Evolutionary conservation across 2,329 filamentous ascomycete genomes (phyloP).

Genomic region (Verticillium klebahnii): DNA sequence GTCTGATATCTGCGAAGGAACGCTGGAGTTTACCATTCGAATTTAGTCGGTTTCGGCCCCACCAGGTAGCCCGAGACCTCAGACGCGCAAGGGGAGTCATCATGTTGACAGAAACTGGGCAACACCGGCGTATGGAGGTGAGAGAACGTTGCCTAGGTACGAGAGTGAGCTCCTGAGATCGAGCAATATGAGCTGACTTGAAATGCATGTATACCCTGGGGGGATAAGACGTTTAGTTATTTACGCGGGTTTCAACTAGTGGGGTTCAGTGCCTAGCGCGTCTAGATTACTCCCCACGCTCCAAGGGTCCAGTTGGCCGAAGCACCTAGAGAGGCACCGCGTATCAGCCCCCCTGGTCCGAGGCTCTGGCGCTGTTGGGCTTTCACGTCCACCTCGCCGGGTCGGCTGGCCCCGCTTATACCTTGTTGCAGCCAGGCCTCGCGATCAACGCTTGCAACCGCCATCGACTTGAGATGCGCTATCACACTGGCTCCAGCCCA

Average conservation of each 20-base stretch:
- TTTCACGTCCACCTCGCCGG: constrained; percentile 55
- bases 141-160: background rate
- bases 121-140: background rate
- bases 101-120: background rate
- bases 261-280: background rate
- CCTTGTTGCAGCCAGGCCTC: constrained; percentile 70
- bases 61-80: background rate
- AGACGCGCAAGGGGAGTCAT: background rate
- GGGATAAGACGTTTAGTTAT: background rate
- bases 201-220: background rate
- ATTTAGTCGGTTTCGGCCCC: background rate
- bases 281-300: constrained; percentile 50
- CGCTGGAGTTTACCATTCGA: background rate
- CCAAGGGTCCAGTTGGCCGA: constrained; percentile 58
- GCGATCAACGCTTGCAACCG: constrained; percentile 65
- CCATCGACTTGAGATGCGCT: constrained; percentile 62
- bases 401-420: constrained; percentile 53
- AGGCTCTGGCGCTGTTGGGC: constrained; percentile 60
- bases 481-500: constrained; percentile 72
- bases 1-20: constrained; percentile 23
- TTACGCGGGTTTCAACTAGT: background rate
- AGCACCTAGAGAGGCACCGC: constrained; percentile 27
- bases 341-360: constrained; percentile 43
- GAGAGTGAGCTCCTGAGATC: background rate
- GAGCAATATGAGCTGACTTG: background rate